Evolutionary conservation across 2,329 filamentous ascomycete genomes (phyloP), one percentile per base, ranked within the genome.

Genomic region (Xylaria sp.): DNA sequence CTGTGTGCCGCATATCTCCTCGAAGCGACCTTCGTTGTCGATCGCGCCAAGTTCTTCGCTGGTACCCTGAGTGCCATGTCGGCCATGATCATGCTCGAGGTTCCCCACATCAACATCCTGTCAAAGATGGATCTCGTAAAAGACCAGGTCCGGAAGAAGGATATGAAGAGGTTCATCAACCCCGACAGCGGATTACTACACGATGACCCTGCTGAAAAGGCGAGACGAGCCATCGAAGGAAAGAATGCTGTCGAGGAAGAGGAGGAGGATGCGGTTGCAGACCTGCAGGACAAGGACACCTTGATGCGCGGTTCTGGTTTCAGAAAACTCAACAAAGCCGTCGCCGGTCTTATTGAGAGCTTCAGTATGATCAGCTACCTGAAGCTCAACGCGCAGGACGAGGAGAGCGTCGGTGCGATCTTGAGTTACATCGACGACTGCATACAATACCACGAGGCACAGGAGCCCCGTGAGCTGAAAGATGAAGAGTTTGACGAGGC

Each of bases 121-220:
- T 95, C 89, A 72, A 99, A 99, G 78, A 97, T 97, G 92, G 94
- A 99, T 73, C 83, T 97, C 62, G 86, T 97, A 66, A 94, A 94
- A 73, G 91, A 90, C 46, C 90, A 94, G 74, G 84, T 97, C 30
- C 87, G 87, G 60, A 91, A 91, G 75, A 89, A 89, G 73, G 92
- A 97, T 68, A 73, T 99, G 61, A 95, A 95, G 77, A 83, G 91
- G 19, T 99, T 96, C 71, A 79, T 96, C 59, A 91, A 93, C 56
- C 92, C 94, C 0, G 93, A 97, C 71, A 85, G 88, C 3, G 85
- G 85, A 19, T 77, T 97, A 51, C 78, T 99, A 49, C 89, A 96
- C 63, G 91, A 94, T 66, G 90, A 92, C 70, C 86, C 88, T 0
- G 77, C 82, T 2, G 83, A 85, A 63, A 69, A 76, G 68, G 73